Evolutionary conservation across 306 rosid species (phyloP), one percentile per base, ranked within the genome.

Genomic region (Corylus avellana): DNA sequence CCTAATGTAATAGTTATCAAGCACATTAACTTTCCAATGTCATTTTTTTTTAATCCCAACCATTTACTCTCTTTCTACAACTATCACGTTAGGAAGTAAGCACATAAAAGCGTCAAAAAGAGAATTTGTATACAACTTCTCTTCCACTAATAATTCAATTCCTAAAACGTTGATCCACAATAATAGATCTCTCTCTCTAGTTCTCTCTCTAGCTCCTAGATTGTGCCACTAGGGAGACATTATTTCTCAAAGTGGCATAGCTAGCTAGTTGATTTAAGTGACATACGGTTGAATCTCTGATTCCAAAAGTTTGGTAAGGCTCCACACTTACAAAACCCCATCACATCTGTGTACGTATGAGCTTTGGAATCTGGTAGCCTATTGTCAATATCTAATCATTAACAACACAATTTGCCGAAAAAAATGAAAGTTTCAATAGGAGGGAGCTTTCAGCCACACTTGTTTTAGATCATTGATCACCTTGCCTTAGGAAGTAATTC

Each of bases 401-500:
- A 59, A 25, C 46, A 58, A 20, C 25, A 59, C 37, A 17, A 48
- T 32, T 32, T 1, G 55, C 70, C 12, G 12, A 8, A 25, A 35
- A 35, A 16, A 64, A 64, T 17, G 10, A 14, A 64, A 18, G 72
- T 67, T n/a, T 62, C 25, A 8, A 1, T 57, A 22, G 77, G 77
- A 77, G 62, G 50, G 77, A 44, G 64, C 71, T 39, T 32, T 76
- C 83, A 50, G 57, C 70, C 49, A 37, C 74, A 72, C 50, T n/a
- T 44, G 64, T 69, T 70, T 44, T 64, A 35, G 76, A 18, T 69
- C 74, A 54, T 25, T 35, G 25, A 22, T 22, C 8, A 22, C 44
- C 62, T 18, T 83, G 76, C 75, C 82, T 78, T 85, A 42, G 84
- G 84, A 78, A 79, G 84, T 53, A 84, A 85, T 81, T 86, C 70